Conservation (phyloP, 306 rosid species). For the Cicer cuneatum region DNA sequence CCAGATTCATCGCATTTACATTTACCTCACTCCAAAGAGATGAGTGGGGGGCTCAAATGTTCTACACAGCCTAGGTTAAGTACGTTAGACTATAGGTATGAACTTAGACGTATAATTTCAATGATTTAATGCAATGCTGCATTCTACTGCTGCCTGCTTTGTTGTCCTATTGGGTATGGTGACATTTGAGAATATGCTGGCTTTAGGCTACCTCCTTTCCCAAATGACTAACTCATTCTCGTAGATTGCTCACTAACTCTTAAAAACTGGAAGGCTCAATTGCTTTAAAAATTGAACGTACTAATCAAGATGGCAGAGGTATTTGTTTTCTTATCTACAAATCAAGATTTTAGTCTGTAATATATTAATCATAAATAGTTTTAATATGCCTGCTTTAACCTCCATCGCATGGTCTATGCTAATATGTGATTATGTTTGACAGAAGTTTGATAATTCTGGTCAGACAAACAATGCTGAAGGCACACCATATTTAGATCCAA, state of each 20-base stretch:
- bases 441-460: conserved; percentile 35
- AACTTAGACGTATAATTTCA: neutral
- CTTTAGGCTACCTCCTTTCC: neutral
- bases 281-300: conserved; percentile 17
- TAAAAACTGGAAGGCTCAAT: neutral
- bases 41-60: neutral
- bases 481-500: conserved; percentile 4
- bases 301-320: conserved; percentile 8
- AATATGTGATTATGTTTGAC: conserved; percentile 31
- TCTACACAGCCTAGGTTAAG: neutral
- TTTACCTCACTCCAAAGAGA: conserved; percentile 1
- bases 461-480: conserved; percentile 31
- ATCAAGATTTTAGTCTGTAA: conserved; percentile 27
- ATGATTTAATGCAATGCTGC: conserved; percentile 4
- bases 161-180: neutral
- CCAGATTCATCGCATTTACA: neutral
- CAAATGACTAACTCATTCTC: neutral
- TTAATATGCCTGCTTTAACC: conserved; percentile 18
- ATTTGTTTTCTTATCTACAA: neutral
- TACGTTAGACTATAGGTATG: conserved; percentile 1
- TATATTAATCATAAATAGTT: neutral
- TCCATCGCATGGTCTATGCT: conserved; percentile 23
- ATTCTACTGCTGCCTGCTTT: neutral
- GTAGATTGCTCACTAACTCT: conserved; percentile 24
- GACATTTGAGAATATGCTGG: conserved; percentile 1